These are phyloP conservation scores for Yamadazyma sp. DNA, from an alignment of 805 yeast genomes.

Conservation along the genomic window DNA sequence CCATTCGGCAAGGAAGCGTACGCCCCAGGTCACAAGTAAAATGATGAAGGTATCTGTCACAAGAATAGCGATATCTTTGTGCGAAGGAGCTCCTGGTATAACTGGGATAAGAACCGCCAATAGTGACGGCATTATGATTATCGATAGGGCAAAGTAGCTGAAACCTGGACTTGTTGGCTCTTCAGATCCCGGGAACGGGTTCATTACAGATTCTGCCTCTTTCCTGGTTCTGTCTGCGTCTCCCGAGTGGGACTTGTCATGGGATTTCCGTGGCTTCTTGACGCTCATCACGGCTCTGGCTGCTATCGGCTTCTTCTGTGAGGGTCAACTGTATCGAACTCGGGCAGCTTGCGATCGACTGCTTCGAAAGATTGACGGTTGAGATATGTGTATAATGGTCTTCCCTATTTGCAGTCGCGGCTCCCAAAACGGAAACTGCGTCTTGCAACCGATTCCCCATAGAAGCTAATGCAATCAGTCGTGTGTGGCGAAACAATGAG, in stretches of 20 bases:
- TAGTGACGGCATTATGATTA: slow-evolving; percentile 26
- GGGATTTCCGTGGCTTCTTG: too few relatives aligned
- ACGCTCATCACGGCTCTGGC: too few relatives aligned
- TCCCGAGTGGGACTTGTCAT: too few relatives aligned
- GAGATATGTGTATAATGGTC: too few relatives aligned
- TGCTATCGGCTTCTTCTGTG: too few relatives aligned
- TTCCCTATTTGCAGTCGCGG: slow-evolving; percentile 7
- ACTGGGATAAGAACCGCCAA: slow-evolving; percentile 26
- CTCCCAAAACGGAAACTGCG: neutral
- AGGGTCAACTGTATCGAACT: too few relatives aligned
- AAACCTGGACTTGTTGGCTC: neutral
- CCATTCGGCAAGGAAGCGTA: slow-evolving; percentile 38
- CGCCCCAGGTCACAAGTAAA: slow-evolving; percentile 31
- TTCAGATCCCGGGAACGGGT: neutral
- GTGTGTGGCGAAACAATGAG: slow-evolving; percentile 1
- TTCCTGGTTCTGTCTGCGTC: neutral
- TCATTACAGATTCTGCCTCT: slow-evolving; percentile 3
- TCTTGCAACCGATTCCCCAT: slow-evolving; percentile 2
- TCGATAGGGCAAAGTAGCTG: slow-evolving; percentile 20
- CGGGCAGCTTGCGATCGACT: too few relatives aligned
- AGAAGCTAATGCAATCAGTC: neutral
- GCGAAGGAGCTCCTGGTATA: slow-evolving; percentile 14
- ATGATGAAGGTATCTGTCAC: slow-evolving; percentile 34
- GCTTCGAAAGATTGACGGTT: too few relatives aligned
- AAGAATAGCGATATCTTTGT: slow-evolving; percentile 21